Base-by-base conservation (phyloP, 805 yeast genomes). In the Hanseniaspora mollemarum region DNA sequence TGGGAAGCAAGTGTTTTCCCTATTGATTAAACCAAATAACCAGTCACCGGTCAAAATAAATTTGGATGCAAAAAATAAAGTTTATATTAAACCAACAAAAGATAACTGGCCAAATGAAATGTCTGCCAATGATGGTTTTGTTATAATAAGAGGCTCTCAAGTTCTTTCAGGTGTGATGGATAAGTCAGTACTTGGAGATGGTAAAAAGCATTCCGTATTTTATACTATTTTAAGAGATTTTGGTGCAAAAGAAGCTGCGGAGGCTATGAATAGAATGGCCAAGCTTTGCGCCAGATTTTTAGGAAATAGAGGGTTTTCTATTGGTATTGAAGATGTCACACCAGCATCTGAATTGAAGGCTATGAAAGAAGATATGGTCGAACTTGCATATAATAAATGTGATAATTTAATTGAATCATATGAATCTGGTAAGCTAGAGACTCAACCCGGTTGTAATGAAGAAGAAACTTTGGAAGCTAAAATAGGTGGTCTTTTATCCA, bases 181-280 rank as follows among this genome's bases (percentile, higher is more conserved):
- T 67, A 92, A 92, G 67, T 85, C 94, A 19, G 78, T 87, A 1
- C 72, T 92, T 8, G 99, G 99, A 60, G 99, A 92, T 67, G 99
- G 99, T 68, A 92, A 94, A 65, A 92, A 92, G 65, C 94, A 86
- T 62, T 87, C 96, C 6, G 95, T 92, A 0, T 92, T 92, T 61
- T 92, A 94, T 63, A 87, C 96, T 0, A 92, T 92, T 56, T 69
- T 92, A 54, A 75, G 98, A 68, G 99, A 92, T 64, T 88, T 82
- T 64, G 98, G 99, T n/a, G 84, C 98, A 5, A 83, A 80, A 57
- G 96, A 83, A 59, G 97, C 98, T 1, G 96, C 96, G 2, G 71
- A 70, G 24, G 95, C 97, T 5, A 92, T 92, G 98, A 90, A 94
- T 67, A 74, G 98, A 64, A 88, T 92, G 97, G 96, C 99, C n/a